Evolutionary conservation across 2,329 filamentous ascomycete genomes (phyloP).

Genomic region (Sphaerulina populicola): DNA sequence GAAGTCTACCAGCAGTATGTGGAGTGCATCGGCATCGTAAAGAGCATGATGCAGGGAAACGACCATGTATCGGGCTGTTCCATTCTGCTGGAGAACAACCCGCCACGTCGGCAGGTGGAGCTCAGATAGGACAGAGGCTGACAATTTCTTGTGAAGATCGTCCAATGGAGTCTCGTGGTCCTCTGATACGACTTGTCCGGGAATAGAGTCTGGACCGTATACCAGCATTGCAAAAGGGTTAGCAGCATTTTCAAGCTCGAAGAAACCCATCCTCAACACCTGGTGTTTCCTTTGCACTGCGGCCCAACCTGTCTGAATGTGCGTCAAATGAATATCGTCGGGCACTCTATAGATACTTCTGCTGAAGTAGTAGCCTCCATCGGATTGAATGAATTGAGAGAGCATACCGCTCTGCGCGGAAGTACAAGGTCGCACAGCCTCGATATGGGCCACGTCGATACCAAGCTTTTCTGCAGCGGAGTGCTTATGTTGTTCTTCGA

Average conservation of each 20-base stretch:
- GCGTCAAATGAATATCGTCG: slow-evolving; percentile 32
- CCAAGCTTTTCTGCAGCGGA: slow-evolving; percentile 29
- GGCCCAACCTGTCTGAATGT: slow-evolving; percentile 53
- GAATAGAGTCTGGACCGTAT: slow-evolving; percentile 35
- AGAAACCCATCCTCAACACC: slow-evolving; percentile 70
- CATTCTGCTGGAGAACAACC: slow-evolving; percentile 42
- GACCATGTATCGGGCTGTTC: slow-evolving; percentile 31
- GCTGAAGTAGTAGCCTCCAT: slow-evolving; percentile 67
- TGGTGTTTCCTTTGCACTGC: slow-evolving; percentile 49
- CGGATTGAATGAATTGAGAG: slow-evolving; percentile 60
- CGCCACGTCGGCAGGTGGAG: slow-evolving; percentile 57
- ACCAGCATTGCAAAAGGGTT: slow-evolving; percentile 68
- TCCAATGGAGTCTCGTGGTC: background rate
- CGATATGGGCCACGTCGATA: slow-evolving; percentile 37
- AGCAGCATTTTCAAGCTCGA: slow-evolving; percentile 51
- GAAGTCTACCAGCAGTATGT: slow-evolving; percentile 56
- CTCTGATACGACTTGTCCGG: slow-evolving; percentile 3
- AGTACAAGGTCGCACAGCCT: slow-evolving; percentile 66
- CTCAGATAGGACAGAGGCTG: slow-evolving; percentile 33
- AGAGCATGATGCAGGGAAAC: slow-evolving; percentile 68
- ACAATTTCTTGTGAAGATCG: background rate
- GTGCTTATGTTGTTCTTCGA: slow-evolving; percentile 40
- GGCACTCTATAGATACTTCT: slow-evolving; percentile 51
- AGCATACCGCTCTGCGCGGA: slow-evolving; percentile 72
- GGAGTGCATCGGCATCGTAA: slow-evolving; percentile 73